Conservation (phyloP, 768 basidiomycete species). For the Peribolospora kevripleyi region DNA sequence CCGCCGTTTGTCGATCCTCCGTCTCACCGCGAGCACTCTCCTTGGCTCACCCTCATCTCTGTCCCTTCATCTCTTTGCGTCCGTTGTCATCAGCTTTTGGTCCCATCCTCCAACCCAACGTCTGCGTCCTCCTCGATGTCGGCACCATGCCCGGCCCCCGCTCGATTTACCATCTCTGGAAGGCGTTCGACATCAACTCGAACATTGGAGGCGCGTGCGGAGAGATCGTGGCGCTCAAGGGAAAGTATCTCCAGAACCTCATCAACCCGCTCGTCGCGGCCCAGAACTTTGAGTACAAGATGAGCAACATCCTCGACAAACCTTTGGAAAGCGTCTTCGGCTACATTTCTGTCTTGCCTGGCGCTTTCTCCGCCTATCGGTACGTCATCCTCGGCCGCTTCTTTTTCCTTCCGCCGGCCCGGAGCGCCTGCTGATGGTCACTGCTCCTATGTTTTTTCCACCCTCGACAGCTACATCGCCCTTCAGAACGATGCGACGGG, state of each 20-base stretch:
- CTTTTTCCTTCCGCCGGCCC: not conserved
- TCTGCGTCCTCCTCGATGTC: constrained; percentile 78
- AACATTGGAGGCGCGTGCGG: constrained; percentile 73
- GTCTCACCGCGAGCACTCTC: constrained; percentile 32
- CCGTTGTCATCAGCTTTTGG: constrained; percentile 34
- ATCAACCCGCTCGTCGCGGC: constrained; percentile 66
- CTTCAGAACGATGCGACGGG: constrained; percentile 62
- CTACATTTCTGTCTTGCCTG: constrained; percentile 65
- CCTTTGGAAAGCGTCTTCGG: constrained; percentile 52
- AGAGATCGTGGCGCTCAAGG: constrained; percentile 52
- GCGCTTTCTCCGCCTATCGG: constrained; percentile 69
- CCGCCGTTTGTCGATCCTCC: constrained; percentile 19
- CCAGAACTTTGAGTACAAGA: constrained; percentile 89
- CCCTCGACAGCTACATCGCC: constrained; percentile 34
- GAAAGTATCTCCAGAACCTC: constrained; percentile 18
- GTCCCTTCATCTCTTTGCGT: constrained; percentile 30
- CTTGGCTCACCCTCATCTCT: constrained; percentile 49
- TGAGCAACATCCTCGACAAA: constrained; percentile 27
- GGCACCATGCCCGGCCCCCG: constrained; percentile 73
- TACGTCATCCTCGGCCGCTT: constrained; percentile 14
- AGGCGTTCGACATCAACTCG: constrained; percentile 62
- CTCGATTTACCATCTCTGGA: constrained; percentile 86
- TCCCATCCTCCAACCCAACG: constrained; percentile 44
- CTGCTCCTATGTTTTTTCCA: not conserved
- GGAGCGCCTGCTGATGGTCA: not conserved